These are phyloP conservation scores for Calycina herbarum DNA, from an alignment of 2,329 filamentous ascomycete genomes.

Conservation along the genomic window DNA sequence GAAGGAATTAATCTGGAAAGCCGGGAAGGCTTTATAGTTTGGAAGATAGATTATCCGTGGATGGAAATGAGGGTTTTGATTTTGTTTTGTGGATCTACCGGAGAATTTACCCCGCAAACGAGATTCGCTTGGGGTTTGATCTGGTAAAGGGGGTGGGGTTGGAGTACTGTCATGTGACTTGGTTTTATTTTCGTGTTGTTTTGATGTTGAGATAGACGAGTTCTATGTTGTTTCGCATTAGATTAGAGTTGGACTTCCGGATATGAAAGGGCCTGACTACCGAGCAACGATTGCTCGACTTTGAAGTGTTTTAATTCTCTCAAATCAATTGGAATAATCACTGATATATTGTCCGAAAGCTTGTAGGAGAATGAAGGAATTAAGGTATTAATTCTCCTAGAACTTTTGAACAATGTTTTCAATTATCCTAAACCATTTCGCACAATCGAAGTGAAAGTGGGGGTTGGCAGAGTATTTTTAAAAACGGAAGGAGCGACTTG, in stretches of 20 bases:
- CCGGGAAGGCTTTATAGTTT: neutral
- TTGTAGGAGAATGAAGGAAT: too few species aligned
- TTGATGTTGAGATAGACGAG: neutral
- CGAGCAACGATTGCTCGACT: neutral
- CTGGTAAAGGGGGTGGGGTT: neutral
- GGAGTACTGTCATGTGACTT: neutral
- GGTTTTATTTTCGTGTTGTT: neutral
- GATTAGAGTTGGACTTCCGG: neutral
- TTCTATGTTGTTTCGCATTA: neutral
- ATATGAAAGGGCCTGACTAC: neutral
- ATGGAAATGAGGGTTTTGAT: neutral
- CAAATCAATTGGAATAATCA: too few species aligned
- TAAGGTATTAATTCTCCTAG: too few species aligned
- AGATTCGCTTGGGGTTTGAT: neutral
- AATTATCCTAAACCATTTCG: too few species aligned
- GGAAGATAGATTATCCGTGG: conserved; percentile 2
- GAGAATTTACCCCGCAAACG: neutral
- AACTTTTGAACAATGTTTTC: too few species aligned
- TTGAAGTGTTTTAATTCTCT: neutral
- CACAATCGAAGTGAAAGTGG: too few species aligned
- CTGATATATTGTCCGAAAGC: too few species aligned
- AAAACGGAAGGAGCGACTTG: neutral
- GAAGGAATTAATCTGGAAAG: neutral
- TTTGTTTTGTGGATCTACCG: neutral
- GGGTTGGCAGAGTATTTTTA: too few species aligned